Evolutionary conservation across 2,329 filamentous ascomycete species (phyloP), one percentile per base, ranked within the genome.

Genomic region (Aspergillus transmontanensis): DNA sequence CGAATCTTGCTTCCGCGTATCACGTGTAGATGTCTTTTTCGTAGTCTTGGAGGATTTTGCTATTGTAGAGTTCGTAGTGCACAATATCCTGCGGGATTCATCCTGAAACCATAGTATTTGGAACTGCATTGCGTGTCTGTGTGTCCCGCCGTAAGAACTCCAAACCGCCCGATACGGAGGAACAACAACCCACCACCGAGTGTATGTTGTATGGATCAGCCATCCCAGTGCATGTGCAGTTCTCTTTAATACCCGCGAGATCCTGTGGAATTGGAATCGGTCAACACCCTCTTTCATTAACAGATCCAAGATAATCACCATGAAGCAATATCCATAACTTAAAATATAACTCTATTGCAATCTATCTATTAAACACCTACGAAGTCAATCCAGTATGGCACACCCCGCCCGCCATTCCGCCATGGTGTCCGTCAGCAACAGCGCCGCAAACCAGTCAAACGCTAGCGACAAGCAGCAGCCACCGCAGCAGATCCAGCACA

Each of bases 401-500:
- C 71, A 71, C 53, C 71, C 71, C 61, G 61, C 72, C 51, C 69
- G 74, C 58, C 75, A 75, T 57, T 70, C 72, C 36, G 62, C 74
- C 3, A 73, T 77, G 71, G 68, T 76, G 32, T 76, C 75, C 21
- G 67, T 72, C 66, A 74, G 68, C 69, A 74, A 74, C 66, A 64
- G 64, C 60, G 63, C 62, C 39, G 50, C 72, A 64, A 71, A 67
- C 62, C 63, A 66, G 55, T 62, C 66, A 39, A 66, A 55, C 45
- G 34, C 63, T 5, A 60, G 34, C 19, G 66, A 73, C 41, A 72
- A 73, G 53, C 69, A 68, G 57, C 71, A 73, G 41, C 60, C 72
- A 26, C 69, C 71, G 57, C 69, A 72, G 63, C 86, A 84, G 74
- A 75, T 83, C 48, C 83, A 84, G 69, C 77, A 83, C 62, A 74